Percentiles rank a stretch among this genome's conserved stretches.
These are phyloP conservation scores for Flaveria bidentis DNA, from an alignment of 129 eudicot species.

Conservation along the genomic window DNA sequence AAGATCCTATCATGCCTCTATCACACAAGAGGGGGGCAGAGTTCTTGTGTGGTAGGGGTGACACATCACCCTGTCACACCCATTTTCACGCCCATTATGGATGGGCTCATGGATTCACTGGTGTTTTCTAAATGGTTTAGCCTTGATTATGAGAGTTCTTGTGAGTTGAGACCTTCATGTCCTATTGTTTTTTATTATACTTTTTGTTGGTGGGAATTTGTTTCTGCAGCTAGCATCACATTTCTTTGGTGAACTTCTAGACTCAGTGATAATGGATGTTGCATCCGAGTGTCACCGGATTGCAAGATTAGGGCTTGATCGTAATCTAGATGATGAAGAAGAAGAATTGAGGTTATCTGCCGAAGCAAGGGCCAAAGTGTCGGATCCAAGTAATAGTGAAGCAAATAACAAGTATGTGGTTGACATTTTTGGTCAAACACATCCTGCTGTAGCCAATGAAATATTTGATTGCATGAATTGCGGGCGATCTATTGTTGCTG, in stretches of 20 bases:
- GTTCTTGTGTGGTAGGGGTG: too few relatives aligned
- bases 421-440: conserved; percentile 97
- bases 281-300: conserved; percentile 95
- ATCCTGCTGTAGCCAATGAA: conserved; percentile 86
- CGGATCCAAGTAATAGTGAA: conserved; percentile 84
- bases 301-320: conserved; percentile 84
- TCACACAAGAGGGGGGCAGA: too few relatives aligned
- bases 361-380: conserved; percentile 79
- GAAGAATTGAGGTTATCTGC: conserved; percentile 86
- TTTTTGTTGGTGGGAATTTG: conserved; percentile 18
- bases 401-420: conserved; percentile 76
- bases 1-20: too few relatives aligned
- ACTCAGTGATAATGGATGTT: conserved; percentile 77
- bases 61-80: too few relatives aligned
- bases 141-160: background rate
- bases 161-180: conserved; percentile 1
- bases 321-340: conserved; percentile 79
- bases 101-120: background rate
- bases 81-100: too few relatives aligned
- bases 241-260: conserved; percentile 67
- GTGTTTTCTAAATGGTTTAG: background rate
- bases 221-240: conserved; percentile 68
- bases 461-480: conserved; percentile 95
- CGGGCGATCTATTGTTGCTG: conserved; percentile 83
- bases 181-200: background rate